These are phyloP conservation scores for Diaporthe ilicicola DNA, from an alignment of 2,329 filamentous ascomycete genomes.

Conservation along the genomic window DNA sequence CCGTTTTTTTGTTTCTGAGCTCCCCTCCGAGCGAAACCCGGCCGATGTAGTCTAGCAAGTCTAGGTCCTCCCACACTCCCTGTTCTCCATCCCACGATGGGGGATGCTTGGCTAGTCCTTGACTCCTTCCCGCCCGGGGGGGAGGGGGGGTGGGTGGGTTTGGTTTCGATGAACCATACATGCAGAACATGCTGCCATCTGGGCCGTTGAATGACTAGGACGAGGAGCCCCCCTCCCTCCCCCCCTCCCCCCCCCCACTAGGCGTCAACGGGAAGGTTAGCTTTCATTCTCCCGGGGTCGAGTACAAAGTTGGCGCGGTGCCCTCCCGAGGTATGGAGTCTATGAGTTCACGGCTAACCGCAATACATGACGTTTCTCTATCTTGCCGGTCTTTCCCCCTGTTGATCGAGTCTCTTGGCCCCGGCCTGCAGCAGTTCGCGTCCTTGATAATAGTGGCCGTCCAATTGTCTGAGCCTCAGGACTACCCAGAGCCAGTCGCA, in stretches of 20 bases:
- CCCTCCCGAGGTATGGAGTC: background rate
- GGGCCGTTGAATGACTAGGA: slow-evolving; percentile 19
- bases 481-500: background rate
- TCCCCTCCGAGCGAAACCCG: slow-evolving; percentile 16
- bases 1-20: background rate
- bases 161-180: background rate
- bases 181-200: background rate
- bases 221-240: background rate
- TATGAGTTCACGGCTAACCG: too few relatives aligned
- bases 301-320: slow-evolving; percentile 3
- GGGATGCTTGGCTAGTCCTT: slow-evolving; percentile 11
- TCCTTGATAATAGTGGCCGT: too few relatives aligned
- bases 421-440: background rate
- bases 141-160: too few relatives aligned
- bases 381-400: background rate
- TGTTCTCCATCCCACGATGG: background rate
- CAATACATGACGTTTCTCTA: background rate
- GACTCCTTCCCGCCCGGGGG: background rate
- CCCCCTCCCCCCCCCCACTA: too few relatives aligned
- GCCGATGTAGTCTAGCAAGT: slow-evolving; percentile 18
- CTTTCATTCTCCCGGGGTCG: background rate
- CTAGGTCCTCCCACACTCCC: background rate
- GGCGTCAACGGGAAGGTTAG: background rate
- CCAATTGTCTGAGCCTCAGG: background rate
- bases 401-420: background rate